phyloP scores from a whole-genome alignment of 2,329 filamentous ascomycete species.

The Talaromyces verruculosus region DNA sequence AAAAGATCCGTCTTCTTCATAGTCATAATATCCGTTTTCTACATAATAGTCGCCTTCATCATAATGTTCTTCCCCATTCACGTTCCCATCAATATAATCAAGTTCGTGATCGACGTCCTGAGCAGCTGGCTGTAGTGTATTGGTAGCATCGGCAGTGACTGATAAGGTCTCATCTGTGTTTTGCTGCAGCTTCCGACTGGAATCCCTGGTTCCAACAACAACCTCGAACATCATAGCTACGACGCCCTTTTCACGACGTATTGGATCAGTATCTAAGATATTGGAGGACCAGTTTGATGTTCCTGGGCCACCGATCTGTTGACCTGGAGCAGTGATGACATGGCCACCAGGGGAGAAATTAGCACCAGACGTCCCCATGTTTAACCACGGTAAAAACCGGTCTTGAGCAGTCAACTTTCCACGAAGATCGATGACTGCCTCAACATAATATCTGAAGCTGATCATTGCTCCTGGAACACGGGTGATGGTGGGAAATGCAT shows the following conservation, averaged over 20 bases:
- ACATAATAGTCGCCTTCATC: conserved; percentile 29
- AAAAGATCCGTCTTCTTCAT: conserved; percentile 25
- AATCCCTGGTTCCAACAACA: conserved; percentile 82
- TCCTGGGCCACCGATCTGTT: conserved; percentile 34
- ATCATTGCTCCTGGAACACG: conserved; percentile 91
- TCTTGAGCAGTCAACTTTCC: conserved; percentile 79
- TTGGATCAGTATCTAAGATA: conserved; percentile 82
- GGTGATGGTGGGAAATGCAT: conserved; percentile 87
- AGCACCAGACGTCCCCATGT: conserved; percentile 49
- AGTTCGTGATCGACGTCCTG: conserved; percentile 22
- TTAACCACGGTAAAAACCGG: conserved; percentile 58
- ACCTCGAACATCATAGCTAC: conserved; percentile 83
- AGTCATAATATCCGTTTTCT: conserved; percentile 29
- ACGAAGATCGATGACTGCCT: conserved; percentile 88
- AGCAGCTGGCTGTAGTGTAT: conserved; percentile 29
- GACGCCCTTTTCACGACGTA: conserved; percentile 88
- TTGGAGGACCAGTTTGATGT: conserved; percentile 53
- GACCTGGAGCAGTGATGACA: conserved; percentile 34
- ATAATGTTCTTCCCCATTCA: conserved; percentile 32
- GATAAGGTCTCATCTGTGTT: conserved; percentile 37
- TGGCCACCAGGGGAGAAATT: conserved; percentile 46
- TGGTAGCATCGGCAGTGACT: conserved; percentile 25
- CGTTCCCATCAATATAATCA: conserved; percentile 5
- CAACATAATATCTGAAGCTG: conserved; percentile 88
- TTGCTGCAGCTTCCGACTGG: conserved; percentile 54